These are phyloP conservation scores for Schizochytrium sp. DNA, from an alignment of 108 stramenopile species.

Conservation along the genomic window DNA sequence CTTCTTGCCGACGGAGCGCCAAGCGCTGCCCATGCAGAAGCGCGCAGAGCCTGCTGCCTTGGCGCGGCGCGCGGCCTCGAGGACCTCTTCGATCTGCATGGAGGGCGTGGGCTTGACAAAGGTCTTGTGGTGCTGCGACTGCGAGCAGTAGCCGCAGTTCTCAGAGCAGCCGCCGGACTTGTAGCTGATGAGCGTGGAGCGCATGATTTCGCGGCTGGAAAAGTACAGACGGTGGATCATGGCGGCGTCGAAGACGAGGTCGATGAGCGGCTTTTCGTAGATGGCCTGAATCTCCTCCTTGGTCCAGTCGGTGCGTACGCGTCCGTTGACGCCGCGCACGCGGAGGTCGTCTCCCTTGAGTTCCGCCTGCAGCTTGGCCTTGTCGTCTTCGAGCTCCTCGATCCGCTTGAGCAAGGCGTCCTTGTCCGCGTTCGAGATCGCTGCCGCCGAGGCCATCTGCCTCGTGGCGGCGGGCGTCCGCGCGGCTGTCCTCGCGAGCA, in stretches of 20 bases:
- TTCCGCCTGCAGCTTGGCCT: not conserved
- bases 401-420: not conserved
- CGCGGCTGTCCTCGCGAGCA: too few species aligned
- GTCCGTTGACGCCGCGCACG: not conserved
- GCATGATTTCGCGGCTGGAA: slow-evolving; percentile 88
- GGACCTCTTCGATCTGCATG: slow-evolving; percentile 84
- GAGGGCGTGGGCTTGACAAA: slow-evolving; percentile 95
- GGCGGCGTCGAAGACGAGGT: slow-evolving; percentile 84
- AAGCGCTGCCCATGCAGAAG: slow-evolving; percentile 97
- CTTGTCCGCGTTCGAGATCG: not conserved
- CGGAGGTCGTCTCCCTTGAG: not conserved
- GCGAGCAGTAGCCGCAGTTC: slow-evolving; percentile 91
- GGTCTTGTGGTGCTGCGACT: slow-evolving; percentile 85
- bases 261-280: slow-evolving; percentile 80
- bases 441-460: not conserved
- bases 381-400: not conserved
- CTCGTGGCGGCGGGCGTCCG: too few species aligned
- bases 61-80: slow-evolving; percentile 79
- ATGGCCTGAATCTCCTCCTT: slow-evolving; percentile 78
- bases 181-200: slow-evolving; percentile 88
- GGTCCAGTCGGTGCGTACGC: slow-evolving; percentile 77
- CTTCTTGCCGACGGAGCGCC: slow-evolving; percentile 95
- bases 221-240: slow-evolving; percentile 94
- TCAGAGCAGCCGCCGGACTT: slow-evolving; percentile 97
- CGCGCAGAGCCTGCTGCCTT: slow-evolving; percentile 93